Conservation (phyloP, 768 basidiomycete genomes). For the Termitomyces sp. region DNA sequence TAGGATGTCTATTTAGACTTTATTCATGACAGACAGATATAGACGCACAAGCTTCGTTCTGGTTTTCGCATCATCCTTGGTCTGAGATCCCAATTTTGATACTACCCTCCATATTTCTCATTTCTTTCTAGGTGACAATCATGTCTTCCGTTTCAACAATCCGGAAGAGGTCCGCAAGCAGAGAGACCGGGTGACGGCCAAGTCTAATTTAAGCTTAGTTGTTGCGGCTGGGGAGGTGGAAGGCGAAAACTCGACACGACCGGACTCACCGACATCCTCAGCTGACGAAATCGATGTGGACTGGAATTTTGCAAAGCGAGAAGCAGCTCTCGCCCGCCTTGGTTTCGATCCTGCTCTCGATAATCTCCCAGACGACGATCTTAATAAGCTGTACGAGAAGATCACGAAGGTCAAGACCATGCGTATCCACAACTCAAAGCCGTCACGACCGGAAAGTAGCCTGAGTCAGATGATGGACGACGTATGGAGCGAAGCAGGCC, state of each 20-base stretch:
- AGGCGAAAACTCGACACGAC: constrained; percentile 57
- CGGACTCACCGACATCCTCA: constrained; percentile 71
- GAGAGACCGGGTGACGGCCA: constrained; percentile 73
- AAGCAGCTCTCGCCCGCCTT: constrained; percentile 83
- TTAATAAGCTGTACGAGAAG: constrained; percentile 91
- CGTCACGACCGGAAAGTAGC: constrained; percentile 83
- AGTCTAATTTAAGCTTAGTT: constrained; percentile 62
- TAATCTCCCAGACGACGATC: constrained; percentile 89
- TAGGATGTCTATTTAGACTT: neutral
- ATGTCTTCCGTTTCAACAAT: constrained; percentile 97
- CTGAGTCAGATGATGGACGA: constrained; percentile 75
- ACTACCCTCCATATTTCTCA: constrained; percentile 5
- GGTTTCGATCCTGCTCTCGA: constrained; percentile 88
- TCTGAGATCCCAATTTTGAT: constrained; percentile 30
- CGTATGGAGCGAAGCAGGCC: constrained; percentile 84
- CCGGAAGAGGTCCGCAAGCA: constrained; percentile 92
- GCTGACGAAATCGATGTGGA: constrained; percentile 76
- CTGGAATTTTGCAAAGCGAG: constrained; percentile 96
- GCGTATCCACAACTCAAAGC: constrained; percentile 71
- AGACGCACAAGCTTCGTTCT: constrained; percentile 83
- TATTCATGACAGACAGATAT: constrained; percentile 5
- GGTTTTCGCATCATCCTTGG: constrained; percentile 97
- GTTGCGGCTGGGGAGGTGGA: constrained; percentile 65
- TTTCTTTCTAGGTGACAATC: constrained; percentile 68
- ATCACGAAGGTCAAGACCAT: constrained; percentile 89